These are phyloP conservation scores for Malus domestica DNA, from an alignment of 306 rosid genomes.

Conservation along the genomic window DNA sequence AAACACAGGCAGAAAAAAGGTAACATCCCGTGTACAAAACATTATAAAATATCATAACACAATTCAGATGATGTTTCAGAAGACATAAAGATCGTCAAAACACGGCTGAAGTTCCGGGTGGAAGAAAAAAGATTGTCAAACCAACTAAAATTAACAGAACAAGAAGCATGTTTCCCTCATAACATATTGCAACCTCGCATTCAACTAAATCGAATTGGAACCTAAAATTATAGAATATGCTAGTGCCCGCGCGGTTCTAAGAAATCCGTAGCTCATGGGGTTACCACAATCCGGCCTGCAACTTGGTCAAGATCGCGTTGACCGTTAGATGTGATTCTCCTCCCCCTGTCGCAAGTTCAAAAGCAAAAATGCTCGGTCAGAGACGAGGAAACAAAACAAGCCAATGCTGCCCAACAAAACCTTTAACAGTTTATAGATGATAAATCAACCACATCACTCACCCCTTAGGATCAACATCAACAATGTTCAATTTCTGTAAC, in stretches of 20 bases:
- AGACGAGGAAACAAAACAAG: neutral
- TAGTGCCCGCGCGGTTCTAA: neutral
- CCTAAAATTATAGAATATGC: conserved; percentile 3
- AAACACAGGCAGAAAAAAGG: no score
- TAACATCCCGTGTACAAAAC: no score
- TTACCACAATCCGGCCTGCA: conserved; percentile 51
- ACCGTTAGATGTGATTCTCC: conserved; percentile 48
- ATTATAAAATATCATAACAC: neutral
- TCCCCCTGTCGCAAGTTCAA: conserved; percentile 29
- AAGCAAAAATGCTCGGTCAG: neutral
- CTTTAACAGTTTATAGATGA: neutral
- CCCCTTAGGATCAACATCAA: conserved; percentile 46
- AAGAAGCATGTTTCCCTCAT: neutral
- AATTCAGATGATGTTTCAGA: neutral
- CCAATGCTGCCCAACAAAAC: neutral
- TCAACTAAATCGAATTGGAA: neutral
- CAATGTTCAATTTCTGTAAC: conserved; percentile 27
- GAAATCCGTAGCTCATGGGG: conserved; percentile 23
- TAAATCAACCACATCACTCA: neutral
- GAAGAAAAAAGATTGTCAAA: neutral
- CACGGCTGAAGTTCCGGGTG: neutral
- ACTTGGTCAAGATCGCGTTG: conserved; percentile 61
- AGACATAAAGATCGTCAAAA: neutral
- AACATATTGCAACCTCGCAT: conserved; percentile 1
- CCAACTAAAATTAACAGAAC: conserved; percentile 1